phyloP scores from a whole-genome alignment of 371 early-diverging fungal species.

The Mortierella sp. region DNA sequence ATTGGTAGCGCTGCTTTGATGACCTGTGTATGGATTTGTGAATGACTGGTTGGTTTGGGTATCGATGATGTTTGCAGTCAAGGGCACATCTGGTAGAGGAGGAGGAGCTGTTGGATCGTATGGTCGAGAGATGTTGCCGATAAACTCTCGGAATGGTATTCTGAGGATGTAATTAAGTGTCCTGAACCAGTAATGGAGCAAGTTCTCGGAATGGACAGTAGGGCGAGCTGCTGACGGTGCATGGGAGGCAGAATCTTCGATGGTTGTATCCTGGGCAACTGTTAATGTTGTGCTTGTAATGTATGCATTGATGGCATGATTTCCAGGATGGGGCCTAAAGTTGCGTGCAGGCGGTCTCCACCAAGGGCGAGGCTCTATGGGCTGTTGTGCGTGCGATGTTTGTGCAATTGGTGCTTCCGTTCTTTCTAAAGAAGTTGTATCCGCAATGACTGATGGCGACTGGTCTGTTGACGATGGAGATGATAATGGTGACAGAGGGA shows the following conservation, averaged over 20 bases:
- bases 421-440: neutral
- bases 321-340: slow-evolving; percentile 43
- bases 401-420: neutral
- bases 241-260: neutral
- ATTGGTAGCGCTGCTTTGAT: neutral
- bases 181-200: slow-evolving; percentile 31
- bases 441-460: neutral
- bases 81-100: slow-evolving; percentile 30
- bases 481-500: neutral
- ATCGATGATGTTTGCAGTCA: slow-evolving; percentile 17
- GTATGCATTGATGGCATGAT: slow-evolving; percentile 14
- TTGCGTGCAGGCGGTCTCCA: slow-evolving; percentile 47
- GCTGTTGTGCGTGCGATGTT: neutral
- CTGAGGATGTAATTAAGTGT: slow-evolving; percentile 31
- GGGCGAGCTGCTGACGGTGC: neutral
- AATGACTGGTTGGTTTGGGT: neutral
- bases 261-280: neutral
- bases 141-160: slow-evolving; percentile 49
- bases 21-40: slow-evolving; percentile 11
- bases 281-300: neutral
- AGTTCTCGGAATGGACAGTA: slow-evolving; percentile 17
- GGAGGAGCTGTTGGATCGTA: slow-evolving; percentile 34
- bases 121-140: slow-evolving; percentile 30
- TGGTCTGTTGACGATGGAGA: neutral
- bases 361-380: slow-evolving; percentile 27